Conservation (phyloP, 2,329 filamentous ascomycete genomes). For the Paraphaeosphaeria sporulosa region DNA sequence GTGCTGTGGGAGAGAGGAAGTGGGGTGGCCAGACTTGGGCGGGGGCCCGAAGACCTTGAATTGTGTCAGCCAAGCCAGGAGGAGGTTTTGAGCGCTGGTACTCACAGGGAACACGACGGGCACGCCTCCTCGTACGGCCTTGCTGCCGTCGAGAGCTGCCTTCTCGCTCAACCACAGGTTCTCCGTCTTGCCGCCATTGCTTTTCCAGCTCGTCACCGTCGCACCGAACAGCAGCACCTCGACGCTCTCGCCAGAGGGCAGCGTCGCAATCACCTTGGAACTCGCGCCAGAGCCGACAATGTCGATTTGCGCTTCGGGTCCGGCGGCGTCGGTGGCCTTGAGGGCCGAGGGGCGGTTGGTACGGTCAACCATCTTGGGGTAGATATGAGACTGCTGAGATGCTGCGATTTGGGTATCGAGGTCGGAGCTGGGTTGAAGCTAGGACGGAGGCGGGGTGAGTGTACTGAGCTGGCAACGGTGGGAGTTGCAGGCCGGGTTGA, state of each 20-base stretch:
- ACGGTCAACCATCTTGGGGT: constrained; percentile 74
- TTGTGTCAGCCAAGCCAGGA: constrained; percentile 16
- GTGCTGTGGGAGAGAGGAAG: constrained; percentile 84
- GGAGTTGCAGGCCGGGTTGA: neutral
- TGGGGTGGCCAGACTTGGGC: constrained; percentile 77
- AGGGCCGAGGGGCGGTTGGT: constrained; percentile 82
- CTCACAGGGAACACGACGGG: constrained; percentile 91
- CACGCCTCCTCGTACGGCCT: constrained; percentile 89
- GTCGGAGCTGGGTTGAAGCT: neutral
- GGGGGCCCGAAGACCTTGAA: constrained; percentile 80
- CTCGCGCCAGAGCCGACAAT: constrained; percentile 77
- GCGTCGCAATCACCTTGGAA: constrained; percentile 75
- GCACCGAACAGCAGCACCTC: constrained; percentile 90
- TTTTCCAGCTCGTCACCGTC: constrained; percentile 93
- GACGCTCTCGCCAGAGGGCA: constrained; percentile 87
- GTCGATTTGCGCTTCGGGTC: constrained; percentile 72
- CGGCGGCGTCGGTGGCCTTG: constrained; percentile 65
- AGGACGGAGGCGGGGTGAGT: neutral
- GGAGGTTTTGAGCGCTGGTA: constrained; percentile 21
- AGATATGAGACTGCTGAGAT: neutral
- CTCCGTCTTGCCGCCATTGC: constrained; percentile 73
- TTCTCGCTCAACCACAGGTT: constrained; percentile 86
- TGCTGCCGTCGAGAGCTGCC: constrained; percentile 83
- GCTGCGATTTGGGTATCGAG: neutral
- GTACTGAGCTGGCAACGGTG: neutral